Conservation (phyloP, 345 rosid species). For the Eutrema japonicum region DNA sequence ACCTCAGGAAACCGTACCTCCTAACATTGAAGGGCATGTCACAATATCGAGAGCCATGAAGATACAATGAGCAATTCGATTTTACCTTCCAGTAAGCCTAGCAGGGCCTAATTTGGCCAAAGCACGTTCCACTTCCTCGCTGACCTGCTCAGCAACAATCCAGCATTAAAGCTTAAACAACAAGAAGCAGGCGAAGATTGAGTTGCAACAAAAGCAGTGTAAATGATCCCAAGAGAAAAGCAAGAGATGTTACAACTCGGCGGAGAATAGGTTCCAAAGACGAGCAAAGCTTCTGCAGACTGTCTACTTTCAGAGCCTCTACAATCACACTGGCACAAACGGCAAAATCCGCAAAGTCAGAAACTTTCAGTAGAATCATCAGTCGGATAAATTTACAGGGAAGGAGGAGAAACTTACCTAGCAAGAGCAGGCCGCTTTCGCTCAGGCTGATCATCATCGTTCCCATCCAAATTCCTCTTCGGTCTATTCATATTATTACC, state of each 20-base stretch:
- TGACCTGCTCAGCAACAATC: constrained; percentile 67
- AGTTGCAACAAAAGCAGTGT: background rate
- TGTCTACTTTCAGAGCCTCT: constrained; percentile 95
- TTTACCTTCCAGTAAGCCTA: constrained; percentile 81
- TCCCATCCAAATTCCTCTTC: constrained; percentile 63
- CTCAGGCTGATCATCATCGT: constrained; percentile 65
- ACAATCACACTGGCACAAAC: constrained; percentile 76
- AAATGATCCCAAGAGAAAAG: background rate
- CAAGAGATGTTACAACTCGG: constrained; percentile 75
- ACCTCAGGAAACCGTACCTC: background rate
- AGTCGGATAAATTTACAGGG: background rate
- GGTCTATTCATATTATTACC: constrained; percentile 65
- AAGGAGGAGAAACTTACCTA: constrained; percentile 46
- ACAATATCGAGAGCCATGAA: constrained; percentile 1
- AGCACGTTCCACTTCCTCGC: constrained; percentile 99
- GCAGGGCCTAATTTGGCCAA: constrained; percentile 93
- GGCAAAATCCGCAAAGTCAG: constrained; percentile 15
- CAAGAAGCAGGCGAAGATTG: background rate
- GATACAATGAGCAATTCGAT: background rate
- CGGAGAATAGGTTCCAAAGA: constrained; percentile 98
- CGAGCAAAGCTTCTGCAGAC: constrained; percentile 96
- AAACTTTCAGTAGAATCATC: constrained; percentile 17
- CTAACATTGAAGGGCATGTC: background rate
- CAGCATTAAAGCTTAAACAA: background rate
- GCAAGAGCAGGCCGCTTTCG: constrained; percentile 81